Conservation (phyloP, 1,284 basidiomycete species). For the Prillingera fragicola region DNA sequence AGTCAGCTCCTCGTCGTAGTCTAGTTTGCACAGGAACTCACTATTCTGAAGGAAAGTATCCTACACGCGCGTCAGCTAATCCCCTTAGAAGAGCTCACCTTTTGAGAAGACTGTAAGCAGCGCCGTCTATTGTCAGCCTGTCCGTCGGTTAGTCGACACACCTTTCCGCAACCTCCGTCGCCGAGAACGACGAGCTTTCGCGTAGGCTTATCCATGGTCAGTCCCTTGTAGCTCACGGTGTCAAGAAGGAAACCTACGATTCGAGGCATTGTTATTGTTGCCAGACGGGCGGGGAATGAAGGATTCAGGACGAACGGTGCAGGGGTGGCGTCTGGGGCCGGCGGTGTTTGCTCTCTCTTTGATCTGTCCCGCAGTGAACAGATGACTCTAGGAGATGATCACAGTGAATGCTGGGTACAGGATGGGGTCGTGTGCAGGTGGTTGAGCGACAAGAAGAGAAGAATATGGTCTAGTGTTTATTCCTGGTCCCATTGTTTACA, state of each 20-base stretch:
- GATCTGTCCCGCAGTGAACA: no score
- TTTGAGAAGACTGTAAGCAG: slow-evolving; percentile 49
- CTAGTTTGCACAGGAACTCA: slow-evolving; percentile 11
- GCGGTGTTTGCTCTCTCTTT: no score
- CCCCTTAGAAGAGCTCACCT: slow-evolving; percentile 20
- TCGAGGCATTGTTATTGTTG: not conserved
- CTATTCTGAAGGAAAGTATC: slow-evolving; percentile 43
- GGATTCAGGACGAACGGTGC: no score
- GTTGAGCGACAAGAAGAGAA: no score
- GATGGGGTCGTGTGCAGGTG: no score
- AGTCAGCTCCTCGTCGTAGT: slow-evolving; percentile 1
- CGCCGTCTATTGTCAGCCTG: slow-evolving; percentile 61
- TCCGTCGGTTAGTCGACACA: slow-evolving; percentile 15
- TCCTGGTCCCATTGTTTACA: no score
- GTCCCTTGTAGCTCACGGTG: no score
- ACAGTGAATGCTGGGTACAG: no score
- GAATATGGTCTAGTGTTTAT: no score
- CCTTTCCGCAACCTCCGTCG: slow-evolving; percentile 81
- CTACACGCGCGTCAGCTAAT: slow-evolving; percentile 15
- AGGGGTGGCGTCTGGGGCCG: no score
- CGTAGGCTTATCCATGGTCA: slow-evolving; percentile 48
- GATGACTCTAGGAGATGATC: no score
- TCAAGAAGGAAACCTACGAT: not conserved
- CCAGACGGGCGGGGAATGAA: no score
- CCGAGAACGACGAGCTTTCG: slow-evolving; percentile 78